Evolutionary conservation across 2,329 filamentous ascomycete species (phyloP), one percentile per base, ranked within the genome.

Genomic region (Paecilomyces formosus): DNA sequence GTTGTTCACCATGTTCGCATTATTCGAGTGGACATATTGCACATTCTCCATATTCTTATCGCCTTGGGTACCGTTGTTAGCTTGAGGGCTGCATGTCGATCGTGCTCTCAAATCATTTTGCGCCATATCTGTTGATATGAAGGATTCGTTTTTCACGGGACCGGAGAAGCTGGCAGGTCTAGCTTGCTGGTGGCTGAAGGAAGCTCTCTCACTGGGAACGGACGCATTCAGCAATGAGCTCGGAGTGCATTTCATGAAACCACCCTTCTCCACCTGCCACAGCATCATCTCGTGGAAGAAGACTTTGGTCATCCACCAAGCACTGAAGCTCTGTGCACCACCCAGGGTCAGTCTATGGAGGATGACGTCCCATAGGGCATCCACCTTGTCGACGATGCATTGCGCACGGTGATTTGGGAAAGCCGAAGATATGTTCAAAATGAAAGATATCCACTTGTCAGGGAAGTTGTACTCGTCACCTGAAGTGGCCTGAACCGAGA

Each of bases 201-300:
- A 61, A 9, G 64, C 53, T 24, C 65, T 65, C 57, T 72, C 64
- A 0, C 63, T 50, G 6, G 61, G 63, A 53, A 70, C 63, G 1
- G 58, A 62, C 21, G 67, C 63, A 50, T 62, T 67, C 53, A 70
- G 70, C 54, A 74, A 59, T 24, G 70, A 69, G 51, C 66, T 69
- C 1, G 76, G 76, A 2, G 74, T 72, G 61, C 81, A 79, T 31
- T 81, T 80, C 78, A 97, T 86, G 70, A 97, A 97, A 0, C 93
- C 93, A 55, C 92, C 93, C 66, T 92, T 87, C 67, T 95, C 91
- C 0, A 90, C 91, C 64, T 96, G 80, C 82, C 95, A 97, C 58
- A 88, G 82, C 55, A 92, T 85, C 90, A 96, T 95, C 76, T 97
- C 93, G 68, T 97, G 92, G 56, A 97, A 84, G 81, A 93, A 97